Base-by-base conservation (phyloP, 2,329 filamentous ascomycete genomes). In the Thielaviopsis punctulata region DNA sequence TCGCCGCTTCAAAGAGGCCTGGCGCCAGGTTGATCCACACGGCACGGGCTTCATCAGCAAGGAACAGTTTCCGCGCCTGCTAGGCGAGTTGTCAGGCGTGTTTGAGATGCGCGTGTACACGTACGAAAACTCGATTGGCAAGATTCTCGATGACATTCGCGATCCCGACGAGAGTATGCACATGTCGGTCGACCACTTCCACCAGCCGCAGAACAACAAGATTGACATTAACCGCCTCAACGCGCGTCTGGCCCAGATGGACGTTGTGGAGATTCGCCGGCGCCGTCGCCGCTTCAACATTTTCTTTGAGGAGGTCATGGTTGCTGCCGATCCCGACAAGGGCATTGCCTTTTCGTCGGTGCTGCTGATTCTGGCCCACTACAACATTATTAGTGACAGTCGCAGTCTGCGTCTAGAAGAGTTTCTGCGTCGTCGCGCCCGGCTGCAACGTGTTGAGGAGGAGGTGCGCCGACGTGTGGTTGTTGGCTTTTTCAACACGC, bases 51-150 rank as follows among this genome's bases (percentile, higher is more conserved):
- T 82, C 63, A 96, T 98, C 61, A 79, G 79, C 48, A 94, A 90
- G 61, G 86, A 95, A 44, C 78, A 79, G 33, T 96, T 98, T 62
- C 90, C 92, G 9, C 76, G 88, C 43, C 72, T 98, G 30, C 72
- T 98, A 5, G 87, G 87, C 47, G 87, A 96, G 70, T 79, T 98
- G 1, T 95, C 89, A 18, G 92, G 92, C 2, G 79, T 95, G 15
- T 98, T 98, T 61, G 84, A 93, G 62, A 96, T 98, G 89, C 83
- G 90, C 30, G 89, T 98, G 48, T 95, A 98, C 63, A 83, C 90
- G 54, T 80, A 84, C 4, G 87, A 93, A 59, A 92, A 94, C 64
- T 92, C 88, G 0, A 83, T 98, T 21, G 71, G 77, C n/a, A 75
- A 78, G 39, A 85, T 98, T 50, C 73, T 96, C n/a, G 86, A 95